Base-by-base conservation (phyloP, 2,329 filamentous ascomycete genomes). In the Magnaporthiopsis incrustans region DNA sequence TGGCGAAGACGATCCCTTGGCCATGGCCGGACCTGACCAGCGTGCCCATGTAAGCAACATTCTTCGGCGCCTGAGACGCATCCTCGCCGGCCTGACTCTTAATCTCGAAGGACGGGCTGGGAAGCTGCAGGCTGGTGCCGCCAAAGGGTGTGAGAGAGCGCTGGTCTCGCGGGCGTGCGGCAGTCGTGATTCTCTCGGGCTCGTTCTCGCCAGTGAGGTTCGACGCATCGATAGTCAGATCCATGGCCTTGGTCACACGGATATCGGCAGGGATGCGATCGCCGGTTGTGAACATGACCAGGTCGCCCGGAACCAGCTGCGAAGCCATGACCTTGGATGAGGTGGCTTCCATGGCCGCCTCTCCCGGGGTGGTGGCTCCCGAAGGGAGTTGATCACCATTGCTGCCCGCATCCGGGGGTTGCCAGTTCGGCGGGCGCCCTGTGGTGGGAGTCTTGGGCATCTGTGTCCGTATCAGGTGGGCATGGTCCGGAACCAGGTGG, bases 1-100 rank as follows among this genome's bases (percentile, higher is more conserved):
- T 99, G 11, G 93, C 92, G 74, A 97, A 96, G n/a, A 99, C 95
- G 68, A 99, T 89, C 58, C 95, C 95, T 74, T 97, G 93, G 0
- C 95, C 95, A 71, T 99, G 89, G 14, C 95, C 95, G 50, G 94
- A 97, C 68, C 94, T 91, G 44, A 99, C 92, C 68, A 99, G 77
- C 3, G 95, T 99, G 33, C 95, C 95, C 93, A 99, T 98, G 75
- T 97, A 98, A 2, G 93, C 95, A 73, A 99, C 93, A 71, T 99
- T 98, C 70, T 89, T 90, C 70, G 89, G 86, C 63, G 90, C 89
- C 67, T 90, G 90, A 62, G 90, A 78, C 61, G 86, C 82, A 59
- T 90, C 84, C 68, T 90, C 88, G 33, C 85, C 66, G 81, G 86
- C 68, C 83, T 85, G 60, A 79, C 84, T 12, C 82, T 84, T 61